phyloP scores from a whole-genome alignment of 805 yeast genomes.

The Tetrapisispora nanseiensis region DNA sequence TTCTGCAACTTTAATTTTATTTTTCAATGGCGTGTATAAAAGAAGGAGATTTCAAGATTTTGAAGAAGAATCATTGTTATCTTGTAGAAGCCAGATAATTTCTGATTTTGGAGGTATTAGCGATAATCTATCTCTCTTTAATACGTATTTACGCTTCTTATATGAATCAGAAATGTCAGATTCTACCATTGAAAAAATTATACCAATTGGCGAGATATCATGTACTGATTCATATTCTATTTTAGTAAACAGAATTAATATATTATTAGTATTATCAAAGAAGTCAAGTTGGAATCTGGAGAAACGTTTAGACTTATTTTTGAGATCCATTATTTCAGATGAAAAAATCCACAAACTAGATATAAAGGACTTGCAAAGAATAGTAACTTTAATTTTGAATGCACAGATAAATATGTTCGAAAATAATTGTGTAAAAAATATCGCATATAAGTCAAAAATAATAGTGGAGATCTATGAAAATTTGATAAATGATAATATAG shows the following conservation, averaged over 20 bases:
- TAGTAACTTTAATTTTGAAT: not conserved
- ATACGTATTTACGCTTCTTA: conserved; percentile 17
- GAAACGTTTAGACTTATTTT: conserved; percentile 15
- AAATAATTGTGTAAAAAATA: conserved; percentile 5
- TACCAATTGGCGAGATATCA: conserved; percentile 23
- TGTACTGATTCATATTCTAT: conserved; percentile 12
- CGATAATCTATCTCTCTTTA: conserved; percentile 12
- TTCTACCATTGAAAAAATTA: conserved; percentile 18
- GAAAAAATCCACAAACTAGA: conserved; percentile 8
- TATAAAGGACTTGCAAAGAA: conserved; percentile 4
- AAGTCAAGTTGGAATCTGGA: conserved; percentile 16
- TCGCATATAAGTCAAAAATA: conserved; percentile 10
- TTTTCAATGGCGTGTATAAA: conserved; percentile 18
- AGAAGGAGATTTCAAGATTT: conserved; percentile 22
- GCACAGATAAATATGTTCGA: not conserved
- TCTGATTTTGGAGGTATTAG: conserved; percentile 2
- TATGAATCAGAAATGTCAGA: conserved; percentile 6
- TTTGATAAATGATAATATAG: conserved; percentile 4
- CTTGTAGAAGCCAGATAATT: conserved; percentile 7
- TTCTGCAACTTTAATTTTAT: conserved; percentile 42
- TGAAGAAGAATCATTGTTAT: conserved; percentile 12
- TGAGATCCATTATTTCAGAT: conserved; percentile 10
- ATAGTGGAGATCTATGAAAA: conserved; percentile 4
- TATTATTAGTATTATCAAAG: conserved; percentile 17
- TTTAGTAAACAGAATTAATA: conserved; percentile 22